Base-by-base conservation (phyloP, 148 eudicot species). In the Rhododendron ferrugineum region DNA sequence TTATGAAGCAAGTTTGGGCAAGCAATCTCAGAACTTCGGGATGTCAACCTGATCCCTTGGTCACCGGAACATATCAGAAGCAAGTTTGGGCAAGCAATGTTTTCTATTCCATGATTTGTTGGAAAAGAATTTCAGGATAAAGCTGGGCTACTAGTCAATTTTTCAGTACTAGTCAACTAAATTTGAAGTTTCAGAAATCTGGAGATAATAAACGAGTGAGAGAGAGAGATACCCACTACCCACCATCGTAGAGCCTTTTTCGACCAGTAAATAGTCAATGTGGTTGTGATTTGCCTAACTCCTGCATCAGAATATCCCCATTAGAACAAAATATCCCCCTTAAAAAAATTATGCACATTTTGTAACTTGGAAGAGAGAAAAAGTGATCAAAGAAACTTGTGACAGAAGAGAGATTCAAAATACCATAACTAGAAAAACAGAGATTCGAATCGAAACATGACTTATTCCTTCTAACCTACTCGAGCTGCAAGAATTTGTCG, bases 201-300 rank as follows among this genome's bases (percentile, higher is more conserved):
- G 30, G 18, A 32, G 40, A 72, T 0, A 72, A 15, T 3, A 15
- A 32, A 20, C 8, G 16, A 42, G 50, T n/a, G 82, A 56, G 26
- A 85, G 86, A 78, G 77, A 46, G 75, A 78, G 30, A 10, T 42
- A 44, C 58, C 72, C 32, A 78, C 64, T 40, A 44, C 34, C 42
- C 10, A 16, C 6, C 9, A 82, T 40, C 74, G 23, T 26, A 68
- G 32, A 46, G 23, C 37, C 22, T 44, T 11, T 64, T 18, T 62
- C 15, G 8, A 44, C 56, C 14, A 83, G 16, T 42, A 26, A 44
- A 66, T 14, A 62, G n/a, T 8, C 26, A 50, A 18, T 26, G 56
- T 23, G 5, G 75, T 44, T 64, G 84, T 30, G 5, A 28, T 50
- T 16, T 28, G 28, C 78, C 58, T 16, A 56, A 47, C 37, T 10